phyloP scores from a whole-genome alignment of 306 rosid species.

The Pterocarpus macrocarpus region DNA sequence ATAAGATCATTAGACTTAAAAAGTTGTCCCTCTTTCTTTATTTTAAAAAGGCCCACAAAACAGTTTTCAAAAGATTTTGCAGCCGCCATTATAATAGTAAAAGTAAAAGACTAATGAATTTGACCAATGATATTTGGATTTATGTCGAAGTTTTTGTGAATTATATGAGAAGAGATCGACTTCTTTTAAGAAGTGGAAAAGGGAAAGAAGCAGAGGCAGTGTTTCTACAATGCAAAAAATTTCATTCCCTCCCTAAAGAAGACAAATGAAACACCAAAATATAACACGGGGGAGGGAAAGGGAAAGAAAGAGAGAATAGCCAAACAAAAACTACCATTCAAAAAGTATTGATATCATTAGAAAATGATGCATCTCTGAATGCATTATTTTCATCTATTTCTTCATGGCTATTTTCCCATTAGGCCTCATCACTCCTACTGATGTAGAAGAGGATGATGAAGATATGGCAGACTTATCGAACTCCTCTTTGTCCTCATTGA shows the following conservation, averaged over 20 bases:
- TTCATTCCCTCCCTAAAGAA: neutral
- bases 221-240: neutral
- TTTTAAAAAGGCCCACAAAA: too few relatives aligned
- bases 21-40: too few relatives aligned
- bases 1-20: too few relatives aligned
- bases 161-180: too few relatives aligned
- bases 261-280: neutral
- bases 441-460: slow-evolving; percentile 73
- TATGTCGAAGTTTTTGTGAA: too few relatives aligned
- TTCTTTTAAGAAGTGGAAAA: too few relatives aligned
- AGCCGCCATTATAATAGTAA: too few relatives aligned
- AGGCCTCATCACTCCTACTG: slow-evolving; percentile 51
- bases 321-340: neutral
- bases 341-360: neutral
- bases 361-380: slow-evolving; percentile 2
- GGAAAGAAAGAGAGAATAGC: neutral
- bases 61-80: too few relatives aligned
- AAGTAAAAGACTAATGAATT: too few relatives aligned
- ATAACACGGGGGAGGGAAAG: neutral
- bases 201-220: neutral
- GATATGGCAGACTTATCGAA: slow-evolving; percentile 58
- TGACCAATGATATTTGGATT: too few relatives aligned
- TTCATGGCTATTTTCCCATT: slow-evolving; percentile 39
- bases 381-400: slow-evolving; percentile 36
- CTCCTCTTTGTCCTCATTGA: slow-evolving; percentile 71